Evolutionary conservation across 805 yeast species (phyloP), one percentile per base, ranked within the genome.

Genomic region (Debaryomyces castellii): DNA sequence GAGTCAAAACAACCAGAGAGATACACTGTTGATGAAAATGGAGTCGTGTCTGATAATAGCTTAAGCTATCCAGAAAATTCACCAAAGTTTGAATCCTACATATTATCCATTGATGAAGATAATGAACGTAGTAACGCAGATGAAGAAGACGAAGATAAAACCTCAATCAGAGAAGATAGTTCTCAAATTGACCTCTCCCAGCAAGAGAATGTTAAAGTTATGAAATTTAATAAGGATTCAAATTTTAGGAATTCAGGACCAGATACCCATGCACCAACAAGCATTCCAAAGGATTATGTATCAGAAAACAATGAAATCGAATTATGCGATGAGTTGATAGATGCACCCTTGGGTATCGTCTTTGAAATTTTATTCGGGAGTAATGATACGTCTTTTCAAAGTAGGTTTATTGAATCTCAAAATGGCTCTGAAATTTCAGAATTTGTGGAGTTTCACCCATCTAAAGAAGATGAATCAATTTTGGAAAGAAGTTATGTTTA

Each of bases 341-440:
- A 74, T 12, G 91, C 87, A 1, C 94, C 98, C 1, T 69, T 92
- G 3, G 97, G 97, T 0, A 73, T 85, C 0, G 77, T 89, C 0
- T 89, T 75, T 56, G 80, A 79, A 45, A 55, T 91, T 7, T 53
- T 90, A 40, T 92, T 85, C 65, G 96, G 96, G 21, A 68, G 74
- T 5, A 57, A 58, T 17, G 76, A 80, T 40, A 76, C 63, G 4
- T 41, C 57, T 3, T 77, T 68, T 48, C 74, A 76, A 49, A 58
- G 57, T 38, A 59, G 54, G 12, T 53, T 71, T 53, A 51, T 76
- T 57, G 67, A 69, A 59, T 46, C 63, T 38, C 80, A 71, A 49
- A 80, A 74, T 43, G 82, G 80, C 0, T 67, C 73, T 4, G 73
- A 77, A 20, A 64, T 80, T 33, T 58, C 78, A 1, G 64, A 59